Evolutionary conservation across 257 asterid species (phyloP), one percentile per base, ranked within the genome.

Genomic region (Plantago elongata): DNA sequence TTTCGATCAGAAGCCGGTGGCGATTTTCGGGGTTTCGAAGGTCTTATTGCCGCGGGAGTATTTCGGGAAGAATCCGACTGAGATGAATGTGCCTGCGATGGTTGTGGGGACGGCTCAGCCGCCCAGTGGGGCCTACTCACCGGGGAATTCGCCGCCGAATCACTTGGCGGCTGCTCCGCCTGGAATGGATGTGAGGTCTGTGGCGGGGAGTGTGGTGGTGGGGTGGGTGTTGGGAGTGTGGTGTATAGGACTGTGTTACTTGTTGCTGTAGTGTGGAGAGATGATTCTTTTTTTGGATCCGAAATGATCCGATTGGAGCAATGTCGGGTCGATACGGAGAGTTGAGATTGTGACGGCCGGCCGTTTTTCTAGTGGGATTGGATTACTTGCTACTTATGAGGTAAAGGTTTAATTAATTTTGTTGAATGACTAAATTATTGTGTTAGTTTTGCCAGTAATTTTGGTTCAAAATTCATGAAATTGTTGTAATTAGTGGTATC

Each of bases 1-100:
- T 50, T 82, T 86, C 66, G 96, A 91, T 74, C 92, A 88, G 73
- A 91, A 91, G 7, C 98, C 98, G 9, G 92, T 91, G 13, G 88
- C 96, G 0, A 88, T 91, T 45, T 91, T 91, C 17, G 96, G 98
- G 49, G 78, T 91, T 5, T 91, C 95, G 0, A 74, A 62, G 46
- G 98, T 91, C 0, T 69, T 91, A 54, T 73, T 91, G 57, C 96
- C 98, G 5, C 72, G 47, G 52, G 98, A 91, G 46, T 80, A 71
- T 45, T 91, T 91, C 56, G 94, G 90, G 64, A 78, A 70, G 48
- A 70, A 79, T 67, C 84, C 92, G 16, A 72, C 79, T 66, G 83
- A 69, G 57, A 72, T 66, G 64, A 69, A 77, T 42, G 54, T 74
- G 51, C 77, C 51, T 34, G 17, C 54, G 64, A 69, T 48, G 58